Evolutionary conservation across 768 basidiomycete species (phyloP), one percentile per base, ranked within the genome.

Genomic region (Rhodotorula taiwanensis): DNA sequence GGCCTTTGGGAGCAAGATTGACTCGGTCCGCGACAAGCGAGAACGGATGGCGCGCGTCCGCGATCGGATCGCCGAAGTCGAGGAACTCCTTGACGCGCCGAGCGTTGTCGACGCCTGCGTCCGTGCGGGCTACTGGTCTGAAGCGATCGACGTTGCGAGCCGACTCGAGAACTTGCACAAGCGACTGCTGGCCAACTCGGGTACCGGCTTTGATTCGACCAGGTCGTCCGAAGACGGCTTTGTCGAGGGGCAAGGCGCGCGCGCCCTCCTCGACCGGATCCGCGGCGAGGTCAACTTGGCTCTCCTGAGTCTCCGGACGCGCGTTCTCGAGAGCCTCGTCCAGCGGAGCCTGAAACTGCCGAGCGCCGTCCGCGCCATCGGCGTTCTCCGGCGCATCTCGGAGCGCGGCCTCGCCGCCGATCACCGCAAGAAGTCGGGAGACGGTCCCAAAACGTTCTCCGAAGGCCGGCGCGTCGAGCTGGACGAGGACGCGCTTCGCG

Each of bases 81-180:
- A 87, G 67, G 92, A 97, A 75, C 77, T 98, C 41, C 83, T 98
- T 60, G 92, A 95, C 70, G 82, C 93, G 52, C 91, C 94, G 14
- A 79, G 87, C 54, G 81, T 99, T 34, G 86, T 95, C 73, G 89
- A 94, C 74, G 89, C 90, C 2, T 97, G 91, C 73, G 87, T 95
- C 20, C 83, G 91, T 43, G 91, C 90, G 72, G 90, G 90, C 11
- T 87, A 88, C 76, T 97, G 92, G 77, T 81, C 84, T 56, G 95
- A 98, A 74, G 93, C 92, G 0, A 81, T 98, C 60, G 86, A 90
- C 31, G 81, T 98, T 43, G 82, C 87, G 9, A 78, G 36, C 10
- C 52, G 66, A 8, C 44, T 69, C 15, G 39, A 61, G 28, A 55
- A 63, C 5, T 28, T 73, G 21, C 58, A 62, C 48, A 50, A n/a